Percentiles rank a stretch among this genome's conserved stretches.
phyloP scores from a whole-genome alignment of 495 filamentous ascomycete genomes.

The Hypoxylon fuscum region DNA sequence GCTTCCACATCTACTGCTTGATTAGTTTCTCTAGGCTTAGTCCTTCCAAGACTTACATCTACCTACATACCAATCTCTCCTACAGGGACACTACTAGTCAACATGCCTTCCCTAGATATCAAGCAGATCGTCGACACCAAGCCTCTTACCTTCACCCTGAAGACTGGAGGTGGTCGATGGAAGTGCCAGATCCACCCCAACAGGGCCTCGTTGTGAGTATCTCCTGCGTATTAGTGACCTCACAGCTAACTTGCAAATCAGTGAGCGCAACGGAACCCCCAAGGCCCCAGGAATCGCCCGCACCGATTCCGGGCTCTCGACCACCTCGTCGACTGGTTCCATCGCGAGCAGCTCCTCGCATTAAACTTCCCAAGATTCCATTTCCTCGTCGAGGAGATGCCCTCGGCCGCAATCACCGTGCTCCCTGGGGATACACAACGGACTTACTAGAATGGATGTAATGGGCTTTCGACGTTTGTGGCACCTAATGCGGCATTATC shows the following conservation, averaged over 20 bases:
- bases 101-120: constrained; percentile 43
- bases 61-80: constrained; percentile 5
- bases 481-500: constrained; percentile 38
- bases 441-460: not conserved
- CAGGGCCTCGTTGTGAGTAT: constrained; percentile 53
- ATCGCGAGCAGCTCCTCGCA: constrained; percentile 33
- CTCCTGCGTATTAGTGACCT: not conserved
- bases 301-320: constrained; percentile 42
- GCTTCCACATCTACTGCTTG: not conserved
- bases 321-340: constrained; percentile 35
- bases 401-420: constrained; percentile 6
- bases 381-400: constrained; percentile 17
- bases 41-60: constrained; percentile 3
- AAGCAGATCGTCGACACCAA: constrained; percentile 47
- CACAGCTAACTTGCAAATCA: constrained; percentile 32
- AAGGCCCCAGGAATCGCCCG: constrained; percentile 42
- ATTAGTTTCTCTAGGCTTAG: constrained; percentile 5
- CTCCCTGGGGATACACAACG: not conserved
- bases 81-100: constrained; percentile 16
- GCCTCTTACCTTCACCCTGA: constrained; percentile 55
- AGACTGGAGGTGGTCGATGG: constrained; percentile 50
- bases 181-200: constrained; percentile 52
- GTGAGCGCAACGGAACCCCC: constrained; percentile 47
- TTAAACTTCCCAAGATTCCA: no score
- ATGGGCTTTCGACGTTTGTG: not conserved